Conservation (phyloP, 2,329 filamentous ascomycete genomes). For the Sordariomycetes sp. region DNA sequence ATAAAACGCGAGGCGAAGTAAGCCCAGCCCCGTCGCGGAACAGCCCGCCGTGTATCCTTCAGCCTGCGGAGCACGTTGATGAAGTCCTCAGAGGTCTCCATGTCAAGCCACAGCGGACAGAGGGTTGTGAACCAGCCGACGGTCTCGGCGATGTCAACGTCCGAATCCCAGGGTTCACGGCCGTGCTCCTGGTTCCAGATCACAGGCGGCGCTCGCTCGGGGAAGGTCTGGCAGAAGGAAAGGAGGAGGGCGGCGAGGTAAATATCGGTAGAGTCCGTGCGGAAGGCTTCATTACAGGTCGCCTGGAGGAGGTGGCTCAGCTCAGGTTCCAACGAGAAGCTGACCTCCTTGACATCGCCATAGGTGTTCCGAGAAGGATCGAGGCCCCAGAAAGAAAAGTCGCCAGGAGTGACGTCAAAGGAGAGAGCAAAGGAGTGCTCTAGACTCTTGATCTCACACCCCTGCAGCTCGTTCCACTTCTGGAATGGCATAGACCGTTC, state of each 20-base stretch:
- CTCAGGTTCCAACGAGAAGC: conserved; percentile 31
- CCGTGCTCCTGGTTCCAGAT: conserved; percentile 45
- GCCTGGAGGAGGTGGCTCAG: conserved; percentile 29
- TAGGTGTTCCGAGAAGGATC: conserved; percentile 31
- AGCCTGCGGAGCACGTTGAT: conserved; percentile 38
- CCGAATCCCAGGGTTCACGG: conserved; percentile 26
- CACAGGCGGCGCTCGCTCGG: conserved; percentile 36
- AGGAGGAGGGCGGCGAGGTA: conserved; percentile 42
- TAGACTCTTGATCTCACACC: conserved; percentile 20
- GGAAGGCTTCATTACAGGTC: conserved; percentile 31
- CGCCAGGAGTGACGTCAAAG: conserved; percentile 25
- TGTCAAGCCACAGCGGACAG: conserved; percentile 35
- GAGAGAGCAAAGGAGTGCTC: conserved; percentile 20
- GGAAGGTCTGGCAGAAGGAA: conserved; percentile 44
- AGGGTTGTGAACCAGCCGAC: conserved; percentile 52
- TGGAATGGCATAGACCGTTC: conserved; percentile 34
- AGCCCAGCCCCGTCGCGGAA: conserved; percentile 31
- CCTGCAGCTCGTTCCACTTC: conserved; percentile 37
- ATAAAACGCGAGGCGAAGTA: conserved; percentile 38
- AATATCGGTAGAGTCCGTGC: conserved; percentile 41
- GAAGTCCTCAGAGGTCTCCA: conserved; percentile 34
- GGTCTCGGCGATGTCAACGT: conserved; percentile 41
- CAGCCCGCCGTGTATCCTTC: conserved; percentile 37
- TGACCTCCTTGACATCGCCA: conserved; percentile 26
- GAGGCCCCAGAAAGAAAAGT: conserved; percentile 38